Conservation (phyloP, 225 moss, liverwort and hornwort genomes). For the Physcomitrellopsis africana region DNA sequence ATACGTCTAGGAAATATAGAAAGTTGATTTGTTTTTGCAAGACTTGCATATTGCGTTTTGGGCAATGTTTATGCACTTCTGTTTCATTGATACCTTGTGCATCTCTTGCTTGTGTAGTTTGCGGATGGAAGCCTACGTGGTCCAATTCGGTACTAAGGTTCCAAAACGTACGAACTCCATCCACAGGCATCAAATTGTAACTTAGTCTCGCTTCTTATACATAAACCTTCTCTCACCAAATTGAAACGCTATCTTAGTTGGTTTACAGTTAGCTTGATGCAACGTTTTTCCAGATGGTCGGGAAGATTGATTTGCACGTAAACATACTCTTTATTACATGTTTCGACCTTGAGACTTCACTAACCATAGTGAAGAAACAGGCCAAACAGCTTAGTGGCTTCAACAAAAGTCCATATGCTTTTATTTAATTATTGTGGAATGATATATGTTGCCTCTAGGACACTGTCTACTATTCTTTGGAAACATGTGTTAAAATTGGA, state of each 20-base stretch:
- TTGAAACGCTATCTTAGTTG: constrained; percentile 29
- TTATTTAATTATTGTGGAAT: too few relatives aligned
- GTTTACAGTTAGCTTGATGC: constrained; percentile 15
- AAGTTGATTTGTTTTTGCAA: too few relatives aligned
- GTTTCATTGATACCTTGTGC: neutral
- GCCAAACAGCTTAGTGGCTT: neutral
- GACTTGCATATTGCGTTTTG: too few relatives aligned
- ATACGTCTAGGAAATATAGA: too few relatives aligned
- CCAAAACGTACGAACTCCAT: neutral
- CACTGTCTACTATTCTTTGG: too few relatives aligned
- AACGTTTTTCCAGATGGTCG: constrained; percentile 21
- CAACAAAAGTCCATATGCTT: neutral
- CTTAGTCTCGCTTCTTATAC: constrained; percentile 15
- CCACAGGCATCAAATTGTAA: constrained; percentile 2
- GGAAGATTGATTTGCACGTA: constrained; percentile 30
- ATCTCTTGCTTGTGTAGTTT: constrained; percentile 56
- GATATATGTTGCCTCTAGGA: too few relatives aligned
- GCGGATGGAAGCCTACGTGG: constrained; percentile 72
- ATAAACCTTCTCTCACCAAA: constrained; percentile 5
- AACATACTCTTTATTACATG: constrained; percentile 5
- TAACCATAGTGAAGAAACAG: neutral
- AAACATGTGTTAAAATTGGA: too few relatives aligned
- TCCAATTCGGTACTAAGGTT: constrained; percentile 67
- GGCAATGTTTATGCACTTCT: too few relatives aligned
- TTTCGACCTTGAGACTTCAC: neutral